phyloP scores from a whole-genome alignment of 257 asterid genomes.

The Prunella vulgaris region DNA sequence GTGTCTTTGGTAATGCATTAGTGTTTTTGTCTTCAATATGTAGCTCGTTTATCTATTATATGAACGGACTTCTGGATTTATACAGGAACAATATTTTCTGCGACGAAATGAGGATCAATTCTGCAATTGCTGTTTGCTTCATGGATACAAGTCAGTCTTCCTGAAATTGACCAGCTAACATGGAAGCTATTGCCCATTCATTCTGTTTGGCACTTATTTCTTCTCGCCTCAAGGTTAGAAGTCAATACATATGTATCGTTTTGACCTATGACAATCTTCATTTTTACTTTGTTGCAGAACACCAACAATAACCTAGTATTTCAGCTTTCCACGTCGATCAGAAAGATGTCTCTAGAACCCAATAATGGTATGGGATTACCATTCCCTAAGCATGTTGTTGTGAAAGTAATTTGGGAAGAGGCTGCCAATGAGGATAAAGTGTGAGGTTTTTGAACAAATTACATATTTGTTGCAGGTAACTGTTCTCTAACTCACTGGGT shows the following conservation, averaged over 20 bases:
- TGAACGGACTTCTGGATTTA: slow-evolving; percentile 15
- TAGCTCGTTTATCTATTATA: background rate
- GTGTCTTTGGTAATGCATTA: background rate
- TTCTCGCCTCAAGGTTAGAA: slow-evolving; percentile 58
- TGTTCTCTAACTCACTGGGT: no score
- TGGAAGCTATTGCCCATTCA: slow-evolving; percentile 93
- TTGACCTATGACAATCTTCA: slow-evolving; percentile 10
- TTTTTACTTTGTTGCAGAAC: slow-evolving; percentile 50
- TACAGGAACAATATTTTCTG: slow-evolving; percentile 70
- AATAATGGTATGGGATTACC: slow-evolving; percentile 42
- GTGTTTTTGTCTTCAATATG: background rate
- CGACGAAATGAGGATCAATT: slow-evolving; percentile 82
- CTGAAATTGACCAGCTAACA: slow-evolving; percentile 79
- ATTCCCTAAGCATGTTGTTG: background rate
- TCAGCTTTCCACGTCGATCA: slow-evolving; percentile 74
- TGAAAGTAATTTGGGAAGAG: no score
- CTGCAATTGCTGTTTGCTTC: slow-evolving; percentile 76
- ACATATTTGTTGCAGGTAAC: no score
- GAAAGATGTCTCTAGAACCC: slow-evolving; percentile 67
- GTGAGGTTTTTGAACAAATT: no score
- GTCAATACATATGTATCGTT: background rate
- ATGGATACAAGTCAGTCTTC: slow-evolving; percentile 78
- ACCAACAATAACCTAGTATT: slow-evolving; percentile 46
- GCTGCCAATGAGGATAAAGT: no score
- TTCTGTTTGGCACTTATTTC: slow-evolving; percentile 72